Evolutionary conservation across 2,329 filamentous ascomycete genomes (phyloP), one percentile per base, ranked within the genome.

Genomic region (Microsporum canis): DNA sequence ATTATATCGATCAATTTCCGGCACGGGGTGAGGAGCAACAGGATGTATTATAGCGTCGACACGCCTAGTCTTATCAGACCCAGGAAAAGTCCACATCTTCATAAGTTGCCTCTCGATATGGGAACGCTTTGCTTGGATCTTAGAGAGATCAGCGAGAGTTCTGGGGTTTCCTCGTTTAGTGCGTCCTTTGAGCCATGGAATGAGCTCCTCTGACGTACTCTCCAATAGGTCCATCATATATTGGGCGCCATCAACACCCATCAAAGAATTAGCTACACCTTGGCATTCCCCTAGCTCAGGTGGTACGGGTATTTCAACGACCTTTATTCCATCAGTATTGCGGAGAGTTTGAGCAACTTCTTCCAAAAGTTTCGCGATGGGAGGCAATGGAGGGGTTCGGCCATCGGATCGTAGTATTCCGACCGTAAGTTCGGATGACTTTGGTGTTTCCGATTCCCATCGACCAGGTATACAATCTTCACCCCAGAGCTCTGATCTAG

Each of bases 41-140:
- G 84, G 85, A 63, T 80, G 83, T 60, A 88, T 79, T 58, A 88
- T 79, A 0, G 83, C 82, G 73, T 87, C 84, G 5, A 87, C 45
- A 3, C 68, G 70, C 53, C 69, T 68, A 12, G 74, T 71, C 59
- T 71, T 68, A 5, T 69, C 66, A 66, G 76, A 69, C 63, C 75
- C 61, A 17, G 57, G 39, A 7, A 34, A 17, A 39, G 65, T 77
- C 84, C 84, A 88, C 60, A 87, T 78, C 31, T 78, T 72, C 58
- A 83, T 65, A 69, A 85, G 80, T 56, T 81, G 76, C n/a, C 73
- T 78, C 64, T 84, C 80, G 5, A 87, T 66, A 12, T 77, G 73
- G 0, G 74, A 72, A 17, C 79, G 78, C 65, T 79, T 75, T 0
- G 78, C 80, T 60, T 85, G 82, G 0, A 86, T 66, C 23, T 79